Evolutionary conservation across 352 stramenopile genomes (phyloP).

Genomic region (Peronospora belbahrii): DNA sequence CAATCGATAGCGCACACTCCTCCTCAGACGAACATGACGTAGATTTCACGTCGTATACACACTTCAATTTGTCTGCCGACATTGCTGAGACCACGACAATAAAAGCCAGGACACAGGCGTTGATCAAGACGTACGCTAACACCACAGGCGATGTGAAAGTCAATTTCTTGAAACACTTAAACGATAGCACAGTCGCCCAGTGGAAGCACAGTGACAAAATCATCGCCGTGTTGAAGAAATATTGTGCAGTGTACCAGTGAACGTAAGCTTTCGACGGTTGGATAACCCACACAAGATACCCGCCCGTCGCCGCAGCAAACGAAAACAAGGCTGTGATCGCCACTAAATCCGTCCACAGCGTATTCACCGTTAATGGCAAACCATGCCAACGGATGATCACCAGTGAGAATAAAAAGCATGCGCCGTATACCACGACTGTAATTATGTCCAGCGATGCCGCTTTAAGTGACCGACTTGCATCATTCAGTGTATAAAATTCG

Average conservation of each 20-base stretch:
- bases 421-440: slow-evolving; percentile 62
- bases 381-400: slow-evolving; percentile 83
- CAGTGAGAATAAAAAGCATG: slow-evolving; percentile 74
- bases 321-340: slow-evolving; percentile 77
- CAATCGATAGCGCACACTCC: slow-evolving; percentile 48
- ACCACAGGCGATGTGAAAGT: slow-evolving; percentile 71
- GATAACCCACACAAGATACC: slow-evolving; percentile 77
- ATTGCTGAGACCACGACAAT: slow-evolving; percentile 55
- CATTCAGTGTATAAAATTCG: slow-evolving; percentile 32
- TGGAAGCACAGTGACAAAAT: slow-evolving; percentile 86
- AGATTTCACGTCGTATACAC: slow-evolving; percentile 61
- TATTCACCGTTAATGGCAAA: slow-evolving; percentile 71
- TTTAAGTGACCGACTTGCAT: slow-evolving; percentile 45
- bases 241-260: slow-evolving; percentile 80
- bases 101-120: slow-evolving; percentile 51
- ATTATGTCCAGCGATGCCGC: slow-evolving; percentile 58
- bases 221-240: slow-evolving; percentile 85
- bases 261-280: slow-evolving; percentile 80
- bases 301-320: slow-evolving; percentile 68
- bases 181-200: slow-evolving; percentile 74
- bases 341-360: slow-evolving; percentile 82
- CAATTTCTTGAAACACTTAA: slow-evolving; percentile 85
- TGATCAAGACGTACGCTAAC: slow-evolving; percentile 60
- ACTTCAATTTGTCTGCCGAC: slow-evolving; percentile 51
- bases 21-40: slow-evolving; percentile 44